Conservation (phyloP, 2,329 filamentous ascomycete genomes). For the Paracorniculantispora psalliotae region DNA sequence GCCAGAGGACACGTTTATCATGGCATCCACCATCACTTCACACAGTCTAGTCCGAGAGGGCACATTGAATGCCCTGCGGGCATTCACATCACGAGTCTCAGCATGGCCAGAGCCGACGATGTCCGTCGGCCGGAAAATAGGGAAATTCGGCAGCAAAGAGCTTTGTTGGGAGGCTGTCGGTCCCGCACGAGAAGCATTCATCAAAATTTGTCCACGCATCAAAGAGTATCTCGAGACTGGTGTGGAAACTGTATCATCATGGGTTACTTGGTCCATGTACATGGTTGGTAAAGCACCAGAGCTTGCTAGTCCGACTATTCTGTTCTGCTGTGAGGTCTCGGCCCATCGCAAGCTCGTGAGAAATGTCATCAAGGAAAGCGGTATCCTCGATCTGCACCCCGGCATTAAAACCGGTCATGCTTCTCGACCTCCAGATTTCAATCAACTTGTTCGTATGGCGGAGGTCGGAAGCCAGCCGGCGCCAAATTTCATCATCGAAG, state of each 20-base stretch:
- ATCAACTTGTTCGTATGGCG: not conserved
- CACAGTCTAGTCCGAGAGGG: not conserved
- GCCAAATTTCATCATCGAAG: not conserved
- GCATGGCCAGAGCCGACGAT: not conserved
- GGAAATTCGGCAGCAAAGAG: not conserved
- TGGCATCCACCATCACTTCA: not conserved
- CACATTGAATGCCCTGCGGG: not conserved
- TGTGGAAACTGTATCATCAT: not conserved
- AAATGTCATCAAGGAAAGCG: not conserved
- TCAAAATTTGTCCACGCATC: not conserved
- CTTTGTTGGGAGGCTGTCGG: not conserved
- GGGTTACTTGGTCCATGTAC: constrained; percentile 1
- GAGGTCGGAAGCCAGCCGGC: not conserved
- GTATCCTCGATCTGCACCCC: not conserved
- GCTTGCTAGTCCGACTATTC: not conserved
- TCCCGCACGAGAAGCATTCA: not conserved
- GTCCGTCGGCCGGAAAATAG: not conserved
- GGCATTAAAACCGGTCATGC: not conserved
- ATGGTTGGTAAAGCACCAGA: not conserved
- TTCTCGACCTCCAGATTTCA: not conserved
- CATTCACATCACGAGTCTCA: not conserved
- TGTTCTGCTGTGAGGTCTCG: not conserved
- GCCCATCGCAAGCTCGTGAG: not conserved
- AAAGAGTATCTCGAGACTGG: not conserved
- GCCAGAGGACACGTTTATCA: not conserved